These are phyloP conservation scores for Podochytrium sp. DNA, from an alignment of 192 early-diverging fungal species.

Conservation along the genomic window DNA sequence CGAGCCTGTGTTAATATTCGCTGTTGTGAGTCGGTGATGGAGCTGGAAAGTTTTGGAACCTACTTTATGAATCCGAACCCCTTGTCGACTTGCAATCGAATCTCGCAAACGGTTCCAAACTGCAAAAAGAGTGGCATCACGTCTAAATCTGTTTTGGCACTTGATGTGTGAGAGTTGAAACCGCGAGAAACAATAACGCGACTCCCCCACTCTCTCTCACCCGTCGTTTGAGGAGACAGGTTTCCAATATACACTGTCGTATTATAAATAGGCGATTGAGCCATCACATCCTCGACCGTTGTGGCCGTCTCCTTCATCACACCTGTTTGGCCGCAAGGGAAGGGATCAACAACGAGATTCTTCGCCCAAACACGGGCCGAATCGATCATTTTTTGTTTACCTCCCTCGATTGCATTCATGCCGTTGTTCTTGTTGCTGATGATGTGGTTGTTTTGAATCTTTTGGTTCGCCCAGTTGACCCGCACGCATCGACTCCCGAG, in stretches of 20 bases:
- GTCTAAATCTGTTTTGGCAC: no score
- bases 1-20: conserved; percentile 59
- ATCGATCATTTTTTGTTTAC: not conserved
- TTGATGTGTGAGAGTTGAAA: no score
- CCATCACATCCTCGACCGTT: conserved; percentile 63
- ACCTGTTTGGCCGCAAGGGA: not conserved
- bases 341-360: no score
- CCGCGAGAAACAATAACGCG: no score
- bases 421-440: not conserved
- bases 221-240: conserved; percentile 76
- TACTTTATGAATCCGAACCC: conserved; percentile 91
- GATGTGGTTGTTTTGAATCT: conserved; percentile 37
- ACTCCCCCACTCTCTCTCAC: conserved; percentile 49
- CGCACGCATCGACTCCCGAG: conserved; percentile 85
- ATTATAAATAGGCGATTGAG: conserved; percentile 80
- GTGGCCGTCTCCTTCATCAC: no score
- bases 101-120: conserved; percentile 78
- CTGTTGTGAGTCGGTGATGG: no score
- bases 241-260: conserved; percentile 92
- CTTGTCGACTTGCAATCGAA: conserved; percentile 86
- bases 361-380: no score
- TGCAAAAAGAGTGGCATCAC: conserved; percentile 74
- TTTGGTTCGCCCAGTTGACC: conserved; percentile 95
- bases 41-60: no score
- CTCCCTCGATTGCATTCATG: no score